A percentile compares a stretch with the other conserved stretches of the same genome.
Evolutionary conservation across 192 early-diverging fungal species (phyloP).

Genomic region (Powellomyces hirtus): DNA sequence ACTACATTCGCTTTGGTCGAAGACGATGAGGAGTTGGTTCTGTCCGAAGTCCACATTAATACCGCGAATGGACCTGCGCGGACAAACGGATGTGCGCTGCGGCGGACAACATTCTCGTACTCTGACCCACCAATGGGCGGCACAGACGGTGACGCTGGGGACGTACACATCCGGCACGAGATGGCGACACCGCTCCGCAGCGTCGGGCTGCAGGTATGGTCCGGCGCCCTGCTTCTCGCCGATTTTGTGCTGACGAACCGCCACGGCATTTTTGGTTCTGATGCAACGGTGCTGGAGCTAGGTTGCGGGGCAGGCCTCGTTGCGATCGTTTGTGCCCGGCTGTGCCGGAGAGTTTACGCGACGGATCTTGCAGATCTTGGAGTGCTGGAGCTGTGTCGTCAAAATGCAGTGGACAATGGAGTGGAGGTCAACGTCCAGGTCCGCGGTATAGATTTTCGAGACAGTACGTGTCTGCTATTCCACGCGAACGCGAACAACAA

Average conservation of each 20-base stretch:
- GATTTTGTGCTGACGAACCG: conserved; percentile 18
- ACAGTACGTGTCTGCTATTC: no score
- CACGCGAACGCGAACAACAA: no score
- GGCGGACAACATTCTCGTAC: not conserved
- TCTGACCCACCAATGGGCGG: not conserved
- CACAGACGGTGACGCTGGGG: not conserved
- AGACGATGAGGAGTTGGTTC: conserved; percentile 22
- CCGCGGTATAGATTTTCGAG: no score
- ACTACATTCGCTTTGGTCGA: no score
- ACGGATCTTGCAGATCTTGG: no score
- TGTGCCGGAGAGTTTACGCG: no score
- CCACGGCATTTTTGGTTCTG: not conserved
- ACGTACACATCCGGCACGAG: conserved; percentile 15
- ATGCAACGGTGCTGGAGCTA: conserved; percentile 21
- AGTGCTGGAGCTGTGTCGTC: no score
- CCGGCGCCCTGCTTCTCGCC: conserved; percentile 30
- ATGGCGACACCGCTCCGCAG: conserved; percentile 25
- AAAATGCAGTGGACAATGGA: no score
- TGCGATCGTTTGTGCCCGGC: not conserved
- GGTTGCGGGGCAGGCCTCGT: conserved; percentile 33
- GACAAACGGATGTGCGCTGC: not conserved
- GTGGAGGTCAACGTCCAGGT: no score
- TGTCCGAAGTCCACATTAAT: conserved; percentile 31
- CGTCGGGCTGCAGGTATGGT: conserved; percentile 36
- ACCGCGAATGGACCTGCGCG: conserved; percentile 2